Percentiles rank a stretch among this genome's conserved stretches.
Conservation (phyloP, 805 yeast genomes). For the Wickerhamiella slavikovae region DNA sequence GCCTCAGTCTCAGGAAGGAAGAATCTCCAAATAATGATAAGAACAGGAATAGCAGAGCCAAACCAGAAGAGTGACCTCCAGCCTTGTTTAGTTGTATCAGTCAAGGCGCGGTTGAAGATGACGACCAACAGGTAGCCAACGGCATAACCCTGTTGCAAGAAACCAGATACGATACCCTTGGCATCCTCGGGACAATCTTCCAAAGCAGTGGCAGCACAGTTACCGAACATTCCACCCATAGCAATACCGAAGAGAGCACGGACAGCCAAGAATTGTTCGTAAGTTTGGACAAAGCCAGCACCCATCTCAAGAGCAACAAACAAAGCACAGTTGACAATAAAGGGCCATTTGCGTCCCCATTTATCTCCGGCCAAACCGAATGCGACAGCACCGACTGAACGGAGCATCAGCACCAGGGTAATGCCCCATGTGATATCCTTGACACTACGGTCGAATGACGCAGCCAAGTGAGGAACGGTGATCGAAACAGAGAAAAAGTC, state of each 20-base stretch:
- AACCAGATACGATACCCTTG: constrained; percentile 41
- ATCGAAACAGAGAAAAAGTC: constrained; percentile 48
- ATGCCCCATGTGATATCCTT: constrained; percentile 51
- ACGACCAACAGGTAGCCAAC: constrained; percentile 48
- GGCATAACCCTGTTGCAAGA: constrained; percentile 67
- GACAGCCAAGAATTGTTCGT: constrained; percentile 34
- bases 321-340: constrained; percentile 28
- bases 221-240: constrained; percentile 56
- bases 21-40: constrained; percentile 37
- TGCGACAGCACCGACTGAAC: constrained; percentile 49
- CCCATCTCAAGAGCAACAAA: constrained; percentile 41
- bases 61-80: constrained; percentile 67
- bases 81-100: constrained; percentile 26
- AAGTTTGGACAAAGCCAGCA: constrained; percentile 43
- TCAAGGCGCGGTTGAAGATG: constrained; percentile 41
- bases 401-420: constrained; percentile 47
- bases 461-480: constrained; percentile 31
- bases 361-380: constrained; percentile 44
- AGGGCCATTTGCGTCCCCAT: constrained; percentile 52
- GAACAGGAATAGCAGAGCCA: constrained; percentile 42
- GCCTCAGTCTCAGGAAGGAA: constrained; percentile 40
- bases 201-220: constrained; percentile 43
- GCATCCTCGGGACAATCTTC: constrained; percentile 42
- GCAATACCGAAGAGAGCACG: constrained; percentile 47
- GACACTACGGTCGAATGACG: constrained; percentile 24